Evolutionary conservation across 257 asterid genomes (phyloP).

Genomic region (Solanum chaucha): DNA sequence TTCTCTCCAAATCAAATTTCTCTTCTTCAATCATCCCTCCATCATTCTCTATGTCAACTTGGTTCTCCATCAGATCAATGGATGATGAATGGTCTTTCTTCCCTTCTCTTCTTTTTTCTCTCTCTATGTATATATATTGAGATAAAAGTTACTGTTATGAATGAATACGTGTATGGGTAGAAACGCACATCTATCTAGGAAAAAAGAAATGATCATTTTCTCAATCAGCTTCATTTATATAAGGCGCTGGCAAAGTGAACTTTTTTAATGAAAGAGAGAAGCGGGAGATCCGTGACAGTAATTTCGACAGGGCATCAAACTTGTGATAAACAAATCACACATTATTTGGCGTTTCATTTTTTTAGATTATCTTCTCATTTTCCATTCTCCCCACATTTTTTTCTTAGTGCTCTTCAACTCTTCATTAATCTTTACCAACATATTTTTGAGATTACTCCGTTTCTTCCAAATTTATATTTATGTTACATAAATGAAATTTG

Average conservation of each 20-base stretch:
- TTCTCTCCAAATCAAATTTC: conserved; percentile 30
- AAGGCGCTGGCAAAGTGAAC: too few relatives aligned
- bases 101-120: neutral
- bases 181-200: neutral
- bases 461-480: neutral
- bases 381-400: neutral
- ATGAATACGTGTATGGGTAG: neutral
- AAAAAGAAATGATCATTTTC: neutral
- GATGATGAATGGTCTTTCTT: neutral
- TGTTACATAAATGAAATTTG: too few relatives aligned
- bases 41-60: conserved; percentile 47
- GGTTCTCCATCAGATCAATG: conserved; percentile 5
- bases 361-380: neutral
- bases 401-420: neutral
- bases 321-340: neutral
- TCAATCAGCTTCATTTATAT: neutral
- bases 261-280: neutral
- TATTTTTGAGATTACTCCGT: neutral
- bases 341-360: neutral
- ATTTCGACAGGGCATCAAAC: neutral
- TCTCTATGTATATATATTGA: neutral
- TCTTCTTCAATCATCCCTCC: conserved; percentile 9
- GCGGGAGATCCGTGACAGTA: neutral
- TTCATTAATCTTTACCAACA: neutral
- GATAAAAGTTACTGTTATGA: neutral